Base-by-base conservation (phyloP, 1,139 yeast genomes). In the Kodamaea derodonti region DNA sequence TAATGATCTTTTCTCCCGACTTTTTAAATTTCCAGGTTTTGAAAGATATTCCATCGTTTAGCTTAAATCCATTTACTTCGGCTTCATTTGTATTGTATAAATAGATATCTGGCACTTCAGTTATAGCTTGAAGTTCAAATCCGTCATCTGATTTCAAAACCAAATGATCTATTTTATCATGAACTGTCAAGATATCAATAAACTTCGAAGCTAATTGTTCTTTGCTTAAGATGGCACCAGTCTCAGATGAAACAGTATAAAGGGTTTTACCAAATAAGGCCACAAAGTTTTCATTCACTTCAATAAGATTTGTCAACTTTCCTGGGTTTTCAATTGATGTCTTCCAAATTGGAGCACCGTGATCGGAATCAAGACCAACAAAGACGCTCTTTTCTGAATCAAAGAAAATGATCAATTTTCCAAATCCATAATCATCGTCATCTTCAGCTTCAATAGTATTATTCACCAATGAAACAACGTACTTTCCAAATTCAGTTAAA, bases 401-500 rank as follows among this genome's bases (percentile, higher is more conserved):
- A 24, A 43, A 49, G 36, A 53, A 60, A 0, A 69, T 52, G 23
- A 69, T 42, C 17, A 62, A 42, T 38, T 68, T 69, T 18, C 52
- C 60, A 31, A 68, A 56, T 1, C 67, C 70, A 41, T 54, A 61
- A n/a, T 52, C 54, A 29, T 55, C 58, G 5, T 49, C 48, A 14
- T 23, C 23, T 13, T 24, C 20, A 24, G 24, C 30, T 16, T 15
- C 25, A 16, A 29, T 23, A 14, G 15, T 18, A 30, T 5, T 18
- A 20, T 27, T 20, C 16, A 33, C 22, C 13, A 26, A 26, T 4
- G 56, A 44, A 1, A 52, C 42, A 4, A 52, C 37, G 30, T 48
- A 60, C 32, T 41, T 51, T 1, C 72, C 72, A 16, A 69, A 46
- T 32, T 63, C 69, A 10, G 49, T 38, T 44, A 65, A 54, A 38